Evolutionary conservation across 352 stramenopile species (phyloP).

Genomic region (Phytophthora aleatoria): DNA sequence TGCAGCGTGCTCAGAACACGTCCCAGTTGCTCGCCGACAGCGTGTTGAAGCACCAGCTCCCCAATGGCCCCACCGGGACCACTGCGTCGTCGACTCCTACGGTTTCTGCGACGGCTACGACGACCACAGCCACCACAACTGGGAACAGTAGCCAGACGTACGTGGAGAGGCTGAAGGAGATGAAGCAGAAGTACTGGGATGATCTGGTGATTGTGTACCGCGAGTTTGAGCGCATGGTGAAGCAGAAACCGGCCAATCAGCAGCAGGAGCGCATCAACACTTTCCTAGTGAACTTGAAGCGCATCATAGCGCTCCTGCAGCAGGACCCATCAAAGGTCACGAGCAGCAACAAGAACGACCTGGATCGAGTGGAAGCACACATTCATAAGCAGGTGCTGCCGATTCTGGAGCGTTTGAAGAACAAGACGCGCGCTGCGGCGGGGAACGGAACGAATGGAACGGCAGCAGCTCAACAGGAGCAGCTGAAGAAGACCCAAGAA

Average conservation of each 20-base stretch:
- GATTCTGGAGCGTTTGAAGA: slow-evolving; percentile 76
- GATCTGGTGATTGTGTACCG: slow-evolving; percentile 82
- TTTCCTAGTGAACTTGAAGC: slow-evolving; percentile 80
- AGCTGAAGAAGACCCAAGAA: slow-evolving; percentile 73
- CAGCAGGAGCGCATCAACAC: slow-evolving; percentile 85
- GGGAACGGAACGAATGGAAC: slow-evolving; percentile 21
- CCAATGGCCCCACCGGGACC: slow-evolving; percentile 23
- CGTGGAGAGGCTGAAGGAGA: slow-evolving; percentile 70
- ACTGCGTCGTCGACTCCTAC: slow-evolving; percentile 14
- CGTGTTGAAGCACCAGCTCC: slow-evolving; percentile 38
- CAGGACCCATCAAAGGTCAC: slow-evolving; percentile 81
- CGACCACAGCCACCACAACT: slow-evolving; percentile 25
- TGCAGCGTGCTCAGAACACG: slow-evolving; percentile 68
- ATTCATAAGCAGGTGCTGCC: slow-evolving; percentile 87
- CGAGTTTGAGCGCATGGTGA: slow-evolving; percentile 88
- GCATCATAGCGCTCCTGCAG: slow-evolving; percentile 79
- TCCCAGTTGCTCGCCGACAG: slow-evolving; percentile 50
- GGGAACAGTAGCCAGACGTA: slow-evolving; percentile 53
- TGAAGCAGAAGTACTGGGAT: slow-evolving; percentile 86
- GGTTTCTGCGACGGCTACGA: slow-evolving; percentile 14
- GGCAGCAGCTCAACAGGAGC: slow-evolving; percentile 47
- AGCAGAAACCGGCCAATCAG: slow-evolving; percentile 78
- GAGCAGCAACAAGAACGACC: slow-evolving; percentile 77
- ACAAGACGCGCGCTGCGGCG: slow-evolving; percentile 53
- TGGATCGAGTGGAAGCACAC: slow-evolving; percentile 82